These are phyloP conservation scores for Monosporascus sp. DNA, from an alignment of 2,329 filamentous ascomycete genomes.

Conservation along the genomic window DNA sequence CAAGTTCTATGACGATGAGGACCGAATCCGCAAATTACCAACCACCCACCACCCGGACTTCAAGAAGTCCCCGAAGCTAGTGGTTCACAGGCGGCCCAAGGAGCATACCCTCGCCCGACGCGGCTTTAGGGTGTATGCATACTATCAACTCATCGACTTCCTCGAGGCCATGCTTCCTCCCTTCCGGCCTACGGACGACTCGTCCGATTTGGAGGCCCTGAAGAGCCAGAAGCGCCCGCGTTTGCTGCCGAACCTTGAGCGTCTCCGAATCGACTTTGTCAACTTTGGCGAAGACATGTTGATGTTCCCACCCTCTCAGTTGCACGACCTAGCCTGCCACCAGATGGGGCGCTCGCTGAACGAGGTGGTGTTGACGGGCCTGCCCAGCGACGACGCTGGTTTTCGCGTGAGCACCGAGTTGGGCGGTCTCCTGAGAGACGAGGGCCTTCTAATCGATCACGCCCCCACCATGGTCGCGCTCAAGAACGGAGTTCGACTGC, in stretches of 20 bases:
- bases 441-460: constrained; percentile 45
- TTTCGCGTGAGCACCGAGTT: constrained; percentile 42
- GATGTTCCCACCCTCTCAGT: constrained; percentile 38
- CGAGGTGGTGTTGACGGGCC: constrained; percentile 47
- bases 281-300: constrained; percentile 45
- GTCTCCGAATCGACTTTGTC: constrained; percentile 48
- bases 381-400: constrained; percentile 44
- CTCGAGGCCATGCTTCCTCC: constrained; percentile 45
- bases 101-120: constrained; percentile 42
- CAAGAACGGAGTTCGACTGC: constrained; percentile 32
- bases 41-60: constrained; percentile 37
- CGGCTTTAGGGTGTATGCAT: constrained; percentile 50
- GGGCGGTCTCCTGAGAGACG: constrained; percentile 47
- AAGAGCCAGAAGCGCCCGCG: constrained; percentile 25
- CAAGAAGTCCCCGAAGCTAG: constrained; percentile 35
- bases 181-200: constrained; percentile 34
- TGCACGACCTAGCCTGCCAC: constrained; percentile 49
- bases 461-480: constrained; percentile 37
- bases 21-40: constrained; percentile 33
- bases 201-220: background rate
- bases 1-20: constrained; percentile 49
- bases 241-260: constrained; percentile 41
- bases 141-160: constrained; percentile 49
- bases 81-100: constrained; percentile 36
- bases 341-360: constrained; percentile 48